Conservation (phyloP, 305 asterid genomes). For the Stenogyne calaminthoides region DNA sequence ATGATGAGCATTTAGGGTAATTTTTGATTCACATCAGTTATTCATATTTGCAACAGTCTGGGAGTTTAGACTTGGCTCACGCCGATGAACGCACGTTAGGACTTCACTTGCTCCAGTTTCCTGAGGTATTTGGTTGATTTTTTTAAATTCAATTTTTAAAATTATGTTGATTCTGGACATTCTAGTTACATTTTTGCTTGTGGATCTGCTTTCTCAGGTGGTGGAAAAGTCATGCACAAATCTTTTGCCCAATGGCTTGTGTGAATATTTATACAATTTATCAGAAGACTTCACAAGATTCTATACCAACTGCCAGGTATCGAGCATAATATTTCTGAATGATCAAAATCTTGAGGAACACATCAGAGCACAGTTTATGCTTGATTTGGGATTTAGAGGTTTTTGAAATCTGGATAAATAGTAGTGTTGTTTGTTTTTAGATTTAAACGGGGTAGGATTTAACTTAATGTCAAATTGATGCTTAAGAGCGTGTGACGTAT, state of each 20-base stretch:
- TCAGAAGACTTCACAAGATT: conserved; percentile 89
- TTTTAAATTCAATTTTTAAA: not conserved
- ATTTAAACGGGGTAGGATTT: no score
- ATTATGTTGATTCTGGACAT: not conserved
- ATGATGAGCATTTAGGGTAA: not conserved
- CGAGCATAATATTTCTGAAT: not conserved
- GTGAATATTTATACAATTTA: conserved; percentile 83
- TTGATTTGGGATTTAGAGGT: no score
- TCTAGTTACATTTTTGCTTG: not conserved
- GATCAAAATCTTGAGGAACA: not conserved
- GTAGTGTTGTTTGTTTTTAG: no score
- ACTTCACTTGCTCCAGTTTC: conserved; percentile 82
- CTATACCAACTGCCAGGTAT: conserved; percentile 89
- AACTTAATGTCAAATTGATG: not conserved
- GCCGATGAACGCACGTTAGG: conserved; percentile 73
- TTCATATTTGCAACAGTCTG: conserved; percentile 54
- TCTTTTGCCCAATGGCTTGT: conserved; percentile 69
- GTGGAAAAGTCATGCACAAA: conserved; percentile 79
- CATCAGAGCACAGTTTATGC: not conserved
- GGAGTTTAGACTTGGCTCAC: conserved; percentile 66
- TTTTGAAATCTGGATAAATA: no score
- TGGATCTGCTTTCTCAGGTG: conserved; percentile 43
- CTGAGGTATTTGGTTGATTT: conserved; percentile 50
- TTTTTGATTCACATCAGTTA: not conserved
- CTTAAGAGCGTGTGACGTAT: no score